Evolutionary conservation across 257 asterid genomes (phyloP), one percentile per base, ranked within the genome.

Genomic region (Solanum bulbocastanum): DNA sequence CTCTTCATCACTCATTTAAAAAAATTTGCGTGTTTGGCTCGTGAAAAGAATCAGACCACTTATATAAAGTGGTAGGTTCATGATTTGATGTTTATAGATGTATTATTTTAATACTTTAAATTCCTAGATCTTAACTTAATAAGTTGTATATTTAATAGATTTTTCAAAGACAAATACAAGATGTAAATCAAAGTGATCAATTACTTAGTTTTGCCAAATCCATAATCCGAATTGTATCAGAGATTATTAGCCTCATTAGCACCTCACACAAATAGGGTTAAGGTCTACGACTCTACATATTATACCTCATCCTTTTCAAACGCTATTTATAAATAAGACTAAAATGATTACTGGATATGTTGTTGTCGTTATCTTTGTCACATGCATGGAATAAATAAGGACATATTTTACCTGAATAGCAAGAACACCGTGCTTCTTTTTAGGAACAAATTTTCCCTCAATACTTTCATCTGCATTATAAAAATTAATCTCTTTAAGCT

Each of bases 391-490:
- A 8, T 12, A 35, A 15, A 18, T 20, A 73, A 23, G 25, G 37
- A 66, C 23, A 85, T 13, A 62, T 23, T 30, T 18, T 25, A 87
- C 89, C 87, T 83, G 87, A 66, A 87, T 30, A 16, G 87, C 39
- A 23, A 69, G 87, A 5, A 87, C 87, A 60, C 89, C 88, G 2
- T 68, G 87, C 36, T 69, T 46, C 83, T 23, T 46, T 4, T 22
- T 23, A 13, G 89, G 89, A n/a, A 83, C 62, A 32, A 87, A 71
- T 22, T 69, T 87, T 13, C 75, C 87, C 12, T 66, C 58, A 15
- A 87, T 49, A 14, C 76, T 82, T 16, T 82, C 89, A 83, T 87
- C 89, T 18, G 87, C 87, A 46, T 69, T 82, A 20, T 87, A 49
- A 30, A 87, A 69, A 23, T 87, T 83, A 7, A 87, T 62, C 0